Base-by-base conservation (phyloP, 371 early-diverging fungal species). In the Mortierella sp. region DNA sequence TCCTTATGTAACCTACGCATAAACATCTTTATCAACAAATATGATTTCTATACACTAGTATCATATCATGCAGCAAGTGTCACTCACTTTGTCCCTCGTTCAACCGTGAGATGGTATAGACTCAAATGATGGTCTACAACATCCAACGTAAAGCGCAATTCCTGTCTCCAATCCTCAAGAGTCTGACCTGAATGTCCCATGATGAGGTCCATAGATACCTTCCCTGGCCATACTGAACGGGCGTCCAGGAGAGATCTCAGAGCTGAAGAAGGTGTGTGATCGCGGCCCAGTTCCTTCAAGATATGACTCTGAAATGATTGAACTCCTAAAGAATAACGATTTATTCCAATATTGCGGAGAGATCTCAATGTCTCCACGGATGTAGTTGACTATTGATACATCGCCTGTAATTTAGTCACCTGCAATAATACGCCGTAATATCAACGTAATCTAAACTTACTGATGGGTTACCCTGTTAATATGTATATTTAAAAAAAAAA, bases 161-260 rank as follows among this genome's bases (percentile, higher is more conserved):
- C 95, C 0, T 70, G 69, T 48, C 61, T 73, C 96, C 96, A 96
- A 36, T 84, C 87, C 19, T 74, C 60, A 8, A 90, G 57, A 1
- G 88, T 88, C 74, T 97, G 97, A 0, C 90, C 89, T 16, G 92
- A 90, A 41, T 92, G 86, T 3, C 94, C 97, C 89, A 91, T 97
- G n/a, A 97, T 96, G 65, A 96, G 85, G 81, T 97, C 97, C 73
- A 92, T 88, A 7, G 92, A 91, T n/a, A 96, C 92, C 11, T 70
- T 76, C 10, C 89, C 87, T 11, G 87, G 81, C 77, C 96, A 96
- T 10, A 93, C 77, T 5, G 80, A 45, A 61, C 83, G 83, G 1
- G 93, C 93, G 24, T 85, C 81, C 9, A 87, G 76, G 4, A 93
- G 64, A 0, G 93, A 90, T 21, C 80, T 77, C 22, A 89, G 60